phyloP scores from a whole-genome alignment of 2,329 filamentous ascomycete genomes.

The Claviceps spartinae region DNA sequence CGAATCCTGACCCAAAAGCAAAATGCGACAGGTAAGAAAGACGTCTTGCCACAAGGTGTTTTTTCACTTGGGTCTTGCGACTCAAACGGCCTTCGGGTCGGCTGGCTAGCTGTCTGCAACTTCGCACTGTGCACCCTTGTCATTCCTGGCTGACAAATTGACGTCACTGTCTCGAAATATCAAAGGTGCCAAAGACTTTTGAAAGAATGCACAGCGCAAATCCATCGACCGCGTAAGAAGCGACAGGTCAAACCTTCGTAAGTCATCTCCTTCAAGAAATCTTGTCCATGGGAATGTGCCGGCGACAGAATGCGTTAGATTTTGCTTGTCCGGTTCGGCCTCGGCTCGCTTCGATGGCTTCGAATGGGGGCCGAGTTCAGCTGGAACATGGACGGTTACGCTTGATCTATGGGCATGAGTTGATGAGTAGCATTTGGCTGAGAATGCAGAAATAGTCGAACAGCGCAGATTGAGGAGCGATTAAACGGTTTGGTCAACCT shows the following conservation, averaged over 20 bases:
- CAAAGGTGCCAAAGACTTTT: conserved; percentile 32
- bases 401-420: too few relatives aligned
- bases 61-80: too few relatives aligned
- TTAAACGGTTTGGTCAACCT: conserved; percentile 35
- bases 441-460: conserved; percentile 22
- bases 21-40: conserved; percentile 34
- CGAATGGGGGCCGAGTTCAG: too few relatives aligned
- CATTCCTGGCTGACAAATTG: conserved; percentile 1
- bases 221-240: conserved; percentile 38
- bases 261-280: conserved; percentile 12
- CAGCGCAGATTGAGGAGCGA: conserved; percentile 35
- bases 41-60: conserved; percentile 7
- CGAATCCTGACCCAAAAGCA: conserved; percentile 20
- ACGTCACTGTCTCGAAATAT: not conserved
- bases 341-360: too few relatives aligned
- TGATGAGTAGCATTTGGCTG: too few relatives aligned
- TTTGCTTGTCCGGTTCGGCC: too few relatives aligned
- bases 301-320: not conserved
- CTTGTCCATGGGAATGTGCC: not conserved
- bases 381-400: too few relatives aligned
- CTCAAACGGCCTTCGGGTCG: too few relatives aligned
- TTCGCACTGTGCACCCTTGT: not conserved
- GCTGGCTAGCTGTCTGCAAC: not conserved
- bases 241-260: conserved; percentile 36
- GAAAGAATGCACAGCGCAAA: conserved; percentile 33